phyloP scores from a whole-genome alignment of 805 yeast genomes.

The Metschnikowia shivogae region DNA sequence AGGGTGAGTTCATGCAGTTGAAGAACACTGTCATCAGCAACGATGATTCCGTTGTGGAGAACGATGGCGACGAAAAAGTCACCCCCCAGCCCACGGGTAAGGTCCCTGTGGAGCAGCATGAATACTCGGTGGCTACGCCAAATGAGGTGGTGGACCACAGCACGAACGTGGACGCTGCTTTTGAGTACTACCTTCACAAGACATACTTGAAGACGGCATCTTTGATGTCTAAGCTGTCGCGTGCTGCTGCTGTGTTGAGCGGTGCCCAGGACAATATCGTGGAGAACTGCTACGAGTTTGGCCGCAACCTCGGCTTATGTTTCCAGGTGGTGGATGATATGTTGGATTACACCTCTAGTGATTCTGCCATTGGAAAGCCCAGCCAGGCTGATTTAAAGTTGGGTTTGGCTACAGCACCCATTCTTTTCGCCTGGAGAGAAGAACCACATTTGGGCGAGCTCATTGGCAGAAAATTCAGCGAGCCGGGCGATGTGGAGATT shows the following conservation, averaged over 20 bases:
- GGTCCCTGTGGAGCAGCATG: slow-evolving; percentile 57
- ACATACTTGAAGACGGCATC: slow-evolving; percentile 95
- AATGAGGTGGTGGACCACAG: slow-evolving; percentile 47
- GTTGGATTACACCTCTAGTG: slow-evolving; percentile 90
- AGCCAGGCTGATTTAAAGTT: slow-evolving; percentile 91
- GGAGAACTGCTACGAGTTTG: slow-evolving; percentile 85
- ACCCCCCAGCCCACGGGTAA: slow-evolving; percentile 60
- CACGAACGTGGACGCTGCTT: slow-evolving; percentile 77
- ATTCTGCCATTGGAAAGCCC: slow-evolving; percentile 85
- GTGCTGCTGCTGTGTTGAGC: slow-evolving; percentile 89
- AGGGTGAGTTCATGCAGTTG: slow-evolving; percentile 98
- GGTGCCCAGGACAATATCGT: slow-evolving; percentile 75
- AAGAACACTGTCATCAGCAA: slow-evolving; percentile 73
- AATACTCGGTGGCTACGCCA: slow-evolving; percentile 45
- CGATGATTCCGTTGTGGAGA: slow-evolving; percentile 46
- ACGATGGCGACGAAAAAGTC: slow-evolving; percentile 41
- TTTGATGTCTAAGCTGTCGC: slow-evolving; percentile 85
- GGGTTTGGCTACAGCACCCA: slow-evolving; percentile 97
- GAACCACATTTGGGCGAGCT: slow-evolving; percentile 80
- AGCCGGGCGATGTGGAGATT: slow-evolving; percentile 78
- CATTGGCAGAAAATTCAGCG: slow-evolving; percentile 76
- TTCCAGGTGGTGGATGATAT: slow-evolving; percentile 96
- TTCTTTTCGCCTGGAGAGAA: slow-evolving; percentile 88
- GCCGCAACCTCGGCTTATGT: slow-evolving; percentile 88
- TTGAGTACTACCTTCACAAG: slow-evolving; percentile 91